Evolutionary conservation across 1,139 yeast species (phyloP).

Genomic region (Yamadazyma atmosphaerica): DNA sequence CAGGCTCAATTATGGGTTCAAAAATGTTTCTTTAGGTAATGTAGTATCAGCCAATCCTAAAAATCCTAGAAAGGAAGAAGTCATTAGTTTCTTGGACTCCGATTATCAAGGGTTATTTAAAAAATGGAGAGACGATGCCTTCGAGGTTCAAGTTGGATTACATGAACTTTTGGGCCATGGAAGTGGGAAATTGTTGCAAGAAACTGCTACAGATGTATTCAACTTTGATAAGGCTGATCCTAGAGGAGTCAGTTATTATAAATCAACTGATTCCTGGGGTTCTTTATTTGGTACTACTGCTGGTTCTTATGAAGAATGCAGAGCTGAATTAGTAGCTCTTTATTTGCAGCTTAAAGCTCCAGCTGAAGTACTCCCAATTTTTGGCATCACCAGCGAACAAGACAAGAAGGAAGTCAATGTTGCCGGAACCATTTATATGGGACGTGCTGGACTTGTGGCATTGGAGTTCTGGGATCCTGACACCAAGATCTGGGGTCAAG

Average conservation of each 20-base stretch:
- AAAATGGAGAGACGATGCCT: conserved; percentile 77
- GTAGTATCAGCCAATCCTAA: conserved; percentile 67
- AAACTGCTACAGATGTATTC: conserved; percentile 60
- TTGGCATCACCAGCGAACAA: conserved; percentile 58
- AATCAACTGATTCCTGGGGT: conserved; percentile 87
- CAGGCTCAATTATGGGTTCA: conserved; percentile 78
- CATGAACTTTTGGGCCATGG: conserved; percentile 95
- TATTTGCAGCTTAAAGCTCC: conserved; percentile 69
- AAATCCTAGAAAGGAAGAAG: conserved; percentile 65
- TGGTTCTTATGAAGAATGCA: conserved; percentile 88
- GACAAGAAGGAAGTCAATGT: conserved; percentile 66
- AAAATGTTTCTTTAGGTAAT: conserved; percentile 86
- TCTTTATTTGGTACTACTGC: conserved; percentile 78
- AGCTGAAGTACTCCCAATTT: conserved; percentile 60
- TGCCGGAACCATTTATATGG: conserved; percentile 76
- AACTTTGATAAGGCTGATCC: conserved; percentile 74
- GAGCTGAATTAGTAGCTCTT: conserved; percentile 90
- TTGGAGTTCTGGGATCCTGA: conserved; percentile 86
- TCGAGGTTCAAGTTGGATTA: conserved; percentile 90
- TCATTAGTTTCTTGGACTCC: conserved; percentile 62
- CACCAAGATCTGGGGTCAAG: conserved; percentile 85
- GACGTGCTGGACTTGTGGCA: conserved; percentile 81
- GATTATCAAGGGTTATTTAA: conserved; percentile 57
- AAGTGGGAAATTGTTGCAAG: conserved; percentile 76
- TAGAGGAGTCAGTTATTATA: conserved; percentile 67